These are phyloP conservation scores for Arthrobotrys conoides DNA, from an alignment of 2,329 filamentous ascomycete genomes.

Conservation along the genomic window DNA sequence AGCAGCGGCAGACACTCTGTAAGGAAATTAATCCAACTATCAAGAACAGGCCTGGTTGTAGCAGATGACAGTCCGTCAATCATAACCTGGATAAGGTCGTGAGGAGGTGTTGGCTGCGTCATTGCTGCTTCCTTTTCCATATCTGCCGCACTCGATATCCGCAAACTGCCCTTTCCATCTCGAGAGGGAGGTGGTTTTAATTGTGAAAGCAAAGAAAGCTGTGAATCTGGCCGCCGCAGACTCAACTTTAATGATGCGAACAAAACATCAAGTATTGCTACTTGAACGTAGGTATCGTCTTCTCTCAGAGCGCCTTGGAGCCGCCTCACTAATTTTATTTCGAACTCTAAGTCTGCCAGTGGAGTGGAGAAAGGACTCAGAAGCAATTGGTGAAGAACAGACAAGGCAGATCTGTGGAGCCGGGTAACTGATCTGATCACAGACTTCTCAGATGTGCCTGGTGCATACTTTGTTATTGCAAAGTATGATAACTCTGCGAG, in stretches of 20 bases:
- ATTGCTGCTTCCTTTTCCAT: slow-evolving; percentile 67
- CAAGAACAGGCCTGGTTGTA: slow-evolving; percentile 81
- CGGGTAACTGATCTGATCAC: slow-evolving; percentile 73
- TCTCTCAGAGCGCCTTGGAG: slow-evolving; percentile 73
- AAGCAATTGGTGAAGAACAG: slow-evolving; percentile 79
- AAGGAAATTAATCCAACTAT: slow-evolving; percentile 92
- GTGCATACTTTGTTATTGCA: slow-evolving; percentile 75
- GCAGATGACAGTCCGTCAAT: slow-evolving; percentile 83
- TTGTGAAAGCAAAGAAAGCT: slow-evolving; percentile 65
- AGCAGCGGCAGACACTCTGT: slow-evolving; percentile 87
- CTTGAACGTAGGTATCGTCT: slow-evolving; percentile 80
- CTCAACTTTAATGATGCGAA: slow-evolving; percentile 79
- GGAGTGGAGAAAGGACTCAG: slow-evolving; percentile 74
- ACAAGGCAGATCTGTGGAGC: slow-evolving; percentile 79
- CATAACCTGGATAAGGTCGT: slow-evolving; percentile 84
- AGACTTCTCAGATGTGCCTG: slow-evolving; percentile 50
- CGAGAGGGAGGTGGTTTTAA: slow-evolving; percentile 52
- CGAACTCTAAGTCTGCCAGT: slow-evolving; percentile 77
- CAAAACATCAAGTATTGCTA: slow-evolving; percentile 82
- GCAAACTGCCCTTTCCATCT: slow-evolving; percentile 53
- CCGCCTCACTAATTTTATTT: slow-evolving; percentile 78
- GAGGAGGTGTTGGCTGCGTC: slow-evolving; percentile 73
- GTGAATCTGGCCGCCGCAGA: slow-evolving; percentile 67
- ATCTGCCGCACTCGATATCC: slow-evolving; percentile 53
- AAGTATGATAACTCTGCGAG: slow-evolving; percentile 72